Base-by-base conservation (phyloP, 2,329 filamentous ascomycete species). In the Colletotrichum zoysiae region DNA sequence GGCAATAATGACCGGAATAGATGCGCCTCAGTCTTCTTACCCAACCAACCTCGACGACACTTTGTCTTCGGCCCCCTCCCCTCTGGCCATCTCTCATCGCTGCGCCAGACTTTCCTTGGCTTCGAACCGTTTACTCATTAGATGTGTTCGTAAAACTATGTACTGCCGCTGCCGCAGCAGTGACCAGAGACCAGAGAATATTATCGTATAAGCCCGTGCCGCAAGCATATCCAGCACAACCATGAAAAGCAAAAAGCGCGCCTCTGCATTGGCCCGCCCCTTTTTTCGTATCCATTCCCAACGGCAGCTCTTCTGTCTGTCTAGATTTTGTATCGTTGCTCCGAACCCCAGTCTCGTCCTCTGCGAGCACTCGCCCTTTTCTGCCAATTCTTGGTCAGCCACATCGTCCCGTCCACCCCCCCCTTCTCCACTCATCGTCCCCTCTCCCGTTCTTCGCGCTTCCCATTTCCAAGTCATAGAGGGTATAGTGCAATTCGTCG, bases 401-500 rank as follows among this genome's bases (percentile, higher is more conserved):
- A 60, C 51, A 65, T 56, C 14, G 30, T 46, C 48, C 18, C 26
- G 18, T 53, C 16, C 33, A 3, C 30, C 35, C 16, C 30, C 44
- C 38, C 14, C 42, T 35, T 30, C 12, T 44, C 65, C 20, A 33
- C 48, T 35, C 18, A 7, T 50, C 30, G 23, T 14, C 51, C 8
- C 64, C 42, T 64, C 56, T 51, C n/a, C n/a, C 40, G 12, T 42
- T 55, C 38, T 23, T 55, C 35, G 33, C 46, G 48, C 35, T 63
- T 51, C 55, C 40, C 55, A 16, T 69, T 50, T 33, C 70, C 59
- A 65, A 61, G 42, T 64, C 70, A 72, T 65, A 72, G 70, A 72
- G 70, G 70, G 70, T 72, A 72, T 72, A 72, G 38, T 72, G 70
- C 66, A 59, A 50, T 46, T 72, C 65, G 70, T 70, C 63, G 58